Conservation (phyloP, 208 protist species). For the Trypanosoma melophagium region DNA sequence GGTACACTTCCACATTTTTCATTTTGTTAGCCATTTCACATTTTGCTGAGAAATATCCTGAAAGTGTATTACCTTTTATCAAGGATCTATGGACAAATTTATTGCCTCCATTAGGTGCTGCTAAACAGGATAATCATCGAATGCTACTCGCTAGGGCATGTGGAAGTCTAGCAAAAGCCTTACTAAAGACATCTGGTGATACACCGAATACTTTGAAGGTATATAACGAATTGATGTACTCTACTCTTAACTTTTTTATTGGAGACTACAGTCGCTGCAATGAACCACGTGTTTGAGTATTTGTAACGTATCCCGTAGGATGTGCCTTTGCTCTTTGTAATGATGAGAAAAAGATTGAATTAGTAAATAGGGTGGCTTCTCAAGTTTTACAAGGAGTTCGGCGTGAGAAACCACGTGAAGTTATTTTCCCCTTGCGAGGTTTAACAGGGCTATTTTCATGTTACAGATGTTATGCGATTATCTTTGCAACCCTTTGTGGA, state of each 20-base stretch:
- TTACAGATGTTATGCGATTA: neutral
- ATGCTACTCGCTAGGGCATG: slow-evolving; percentile 28
- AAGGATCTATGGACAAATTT: slow-evolving; percentile 26
- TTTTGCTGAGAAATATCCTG: slow-evolving; percentile 18
- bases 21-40: slow-evolving; percentile 22
- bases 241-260: slow-evolving; percentile 22
- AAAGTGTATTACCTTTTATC: slow-evolving; percentile 27
- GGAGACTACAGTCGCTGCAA: slow-evolving; percentile 21
- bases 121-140: slow-evolving; percentile 31
- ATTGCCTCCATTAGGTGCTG: slow-evolving; percentile 26
- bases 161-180: slow-evolving; percentile 29
- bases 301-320: slow-evolving; percentile 22
- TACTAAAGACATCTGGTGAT: slow-evolving; percentile 6
- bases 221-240: slow-evolving; percentile 27
- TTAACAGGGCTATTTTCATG: neutral
- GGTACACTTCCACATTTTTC: slow-evolving; percentile 32
- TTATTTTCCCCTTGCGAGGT: neutral
- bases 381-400: slow-evolving; percentile 18
- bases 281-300: slow-evolving; percentile 22
- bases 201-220: neutral
- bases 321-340: slow-evolving; percentile 9
- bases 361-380: slow-evolving; percentile 15
- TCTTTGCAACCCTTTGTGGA: neutral
- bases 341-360: slow-evolving; percentile 6
- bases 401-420: neutral